A percentile compares a stretch with the other conserved stretches of the same genome.
These are phyloP conservation scores for Penicillium sp. DNA, from an alignment of 2,329 filamentous ascomycete genomes.

Conservation along the genomic window DNA sequence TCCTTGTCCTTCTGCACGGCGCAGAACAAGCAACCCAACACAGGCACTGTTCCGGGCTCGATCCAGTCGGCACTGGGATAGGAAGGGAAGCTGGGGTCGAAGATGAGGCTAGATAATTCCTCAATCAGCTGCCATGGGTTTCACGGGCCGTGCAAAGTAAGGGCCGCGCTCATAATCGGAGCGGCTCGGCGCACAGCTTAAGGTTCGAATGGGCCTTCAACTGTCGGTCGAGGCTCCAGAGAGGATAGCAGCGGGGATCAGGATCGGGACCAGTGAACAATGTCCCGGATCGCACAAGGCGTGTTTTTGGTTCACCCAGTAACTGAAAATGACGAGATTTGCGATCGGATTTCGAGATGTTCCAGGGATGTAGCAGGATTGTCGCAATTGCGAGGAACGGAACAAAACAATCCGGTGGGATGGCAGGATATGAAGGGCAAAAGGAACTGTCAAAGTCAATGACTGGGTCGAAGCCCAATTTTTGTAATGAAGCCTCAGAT, in stretches of 20 bases:
- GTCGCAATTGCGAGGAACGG: slow-evolving; percentile 10
- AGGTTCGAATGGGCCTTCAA: background rate
- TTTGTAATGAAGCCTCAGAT: background rate
- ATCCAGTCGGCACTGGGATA: slow-evolving; percentile 22
- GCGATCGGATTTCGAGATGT: background rate
- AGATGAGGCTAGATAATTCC: slow-evolving; percentile 15
- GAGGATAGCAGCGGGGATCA: background rate
- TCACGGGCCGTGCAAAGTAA: slow-evolving; percentile 20
- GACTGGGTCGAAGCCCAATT: background rate
- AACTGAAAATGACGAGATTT: background rate
- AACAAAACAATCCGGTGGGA: background rate
- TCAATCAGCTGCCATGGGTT: slow-evolving; percentile 32
- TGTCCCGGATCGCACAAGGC: background rate
- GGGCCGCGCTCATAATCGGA: slow-evolving; percentile 26
- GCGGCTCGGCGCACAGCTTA: slow-evolving; percentile 11
- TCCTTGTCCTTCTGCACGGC: slow-evolving; percentile 31
- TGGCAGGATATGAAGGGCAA: background rate
- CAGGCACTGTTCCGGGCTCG: slow-evolving; percentile 16
- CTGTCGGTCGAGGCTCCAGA: background rate
- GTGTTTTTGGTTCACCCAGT: background rate
- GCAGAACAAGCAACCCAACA: slow-evolving; percentile 24
- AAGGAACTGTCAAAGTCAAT: background rate
- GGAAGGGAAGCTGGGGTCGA: slow-evolving; percentile 28
- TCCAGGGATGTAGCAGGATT: slow-evolving; percentile 3
- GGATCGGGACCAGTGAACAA: background rate